Evolutionary conservation across 352 stramenopile genomes (phyloP).

Genomic region (Phytophthora sansomeana): DNA sequence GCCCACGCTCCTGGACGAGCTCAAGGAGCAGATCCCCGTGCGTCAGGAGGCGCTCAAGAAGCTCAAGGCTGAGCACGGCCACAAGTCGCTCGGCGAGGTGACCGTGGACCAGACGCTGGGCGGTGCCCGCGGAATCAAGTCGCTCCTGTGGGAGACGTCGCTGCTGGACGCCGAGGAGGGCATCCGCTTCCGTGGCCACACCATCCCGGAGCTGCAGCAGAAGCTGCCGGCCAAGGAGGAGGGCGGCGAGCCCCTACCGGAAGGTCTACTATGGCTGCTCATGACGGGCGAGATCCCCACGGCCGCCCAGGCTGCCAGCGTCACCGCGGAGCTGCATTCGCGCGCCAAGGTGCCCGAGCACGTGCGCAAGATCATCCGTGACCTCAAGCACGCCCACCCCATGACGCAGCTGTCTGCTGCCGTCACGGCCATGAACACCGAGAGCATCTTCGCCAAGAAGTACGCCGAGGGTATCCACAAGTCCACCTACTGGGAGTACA

Average conservation of each 20-base stretch:
- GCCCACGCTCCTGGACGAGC: conserved; percentile 78
- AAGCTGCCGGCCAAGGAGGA: conserved; percentile 92
- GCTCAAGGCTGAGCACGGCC: conserved; percentile 94
- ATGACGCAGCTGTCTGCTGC: conserved; percentile 99
- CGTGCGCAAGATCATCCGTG: conserved; percentile 95
- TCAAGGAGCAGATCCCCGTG: conserved; percentile 91
- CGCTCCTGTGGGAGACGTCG: conserved; percentile 99
- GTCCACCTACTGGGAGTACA: conserved; percentile 98
- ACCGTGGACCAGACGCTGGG: conserved; percentile 98
- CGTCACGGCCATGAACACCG: conserved; percentile 95
- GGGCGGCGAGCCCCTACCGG: conserved; percentile 96
- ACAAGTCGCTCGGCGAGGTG: conserved; percentile 93
- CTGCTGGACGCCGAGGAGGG: conserved; percentile 95
- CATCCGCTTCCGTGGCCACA: conserved; percentile 99
- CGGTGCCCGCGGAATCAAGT: conserved; percentile 97
- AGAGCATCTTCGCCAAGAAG: conserved; percentile 96
- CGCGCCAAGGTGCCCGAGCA: conserved; percentile 95
- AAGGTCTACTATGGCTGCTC: conserved; percentile 98
- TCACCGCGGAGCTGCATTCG: conserved; percentile 97
- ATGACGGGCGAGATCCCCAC: conserved; percentile 98
- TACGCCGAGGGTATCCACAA: conserved; percentile 98
- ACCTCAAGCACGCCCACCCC: conserved; percentile 98
- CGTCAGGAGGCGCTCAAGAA: conserved; percentile 95
- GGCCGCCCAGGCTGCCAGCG: conserved; percentile 94
- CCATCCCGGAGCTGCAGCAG: conserved; percentile 98